These are phyloP conservation scores for Brachypodium distachyon DNA, from an alignment of 202 grass and related monocot species.

Conservation along the genomic window DNA sequence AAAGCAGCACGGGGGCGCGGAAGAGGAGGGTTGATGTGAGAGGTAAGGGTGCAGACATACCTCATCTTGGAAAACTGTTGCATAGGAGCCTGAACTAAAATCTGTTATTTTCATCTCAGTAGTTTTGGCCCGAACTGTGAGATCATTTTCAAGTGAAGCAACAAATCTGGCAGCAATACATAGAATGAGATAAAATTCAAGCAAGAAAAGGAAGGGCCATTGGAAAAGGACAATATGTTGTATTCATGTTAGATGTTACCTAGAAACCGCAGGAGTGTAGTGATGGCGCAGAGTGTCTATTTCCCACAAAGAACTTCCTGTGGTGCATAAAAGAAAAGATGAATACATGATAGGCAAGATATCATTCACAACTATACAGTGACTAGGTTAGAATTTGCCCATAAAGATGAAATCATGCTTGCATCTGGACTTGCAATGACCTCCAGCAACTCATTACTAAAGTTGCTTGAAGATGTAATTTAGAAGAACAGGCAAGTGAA, in stretches of 20 bases:
- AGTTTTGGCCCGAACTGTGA: constrained; percentile 86
- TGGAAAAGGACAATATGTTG: background rate
- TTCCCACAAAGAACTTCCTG: constrained; percentile 97
- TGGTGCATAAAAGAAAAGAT: constrained; percentile 9
- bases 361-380: background rate
- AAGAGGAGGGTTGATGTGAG: background rate
- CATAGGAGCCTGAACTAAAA: constrained; percentile 90
- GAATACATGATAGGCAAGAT: constrained; percentile 16
- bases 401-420: constrained; percentile 4
- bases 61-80: constrained; percentile 93
- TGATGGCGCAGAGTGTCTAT: constrained; percentile 81
- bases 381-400: background rate
- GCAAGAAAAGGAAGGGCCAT: background rate
- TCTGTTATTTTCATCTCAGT: constrained; percentile 74
- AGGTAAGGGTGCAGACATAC: constrained; percentile 35
- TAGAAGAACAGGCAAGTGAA: background rate
- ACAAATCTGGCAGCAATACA: constrained; percentile 53
- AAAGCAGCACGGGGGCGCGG: no score
- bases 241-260: constrained; percentile 52
- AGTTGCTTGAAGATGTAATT: background rate
- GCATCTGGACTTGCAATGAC: background rate
- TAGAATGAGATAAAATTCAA: background rate
- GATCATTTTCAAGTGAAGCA: constrained; percentile 81
- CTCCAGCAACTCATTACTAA: background rate
- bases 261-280: constrained; percentile 78